Evolutionary conservation across 2,329 filamentous ascomycete genomes (phyloP), one percentile per base, ranked within the genome.

Genomic region (Fusarium palustre): DNA sequence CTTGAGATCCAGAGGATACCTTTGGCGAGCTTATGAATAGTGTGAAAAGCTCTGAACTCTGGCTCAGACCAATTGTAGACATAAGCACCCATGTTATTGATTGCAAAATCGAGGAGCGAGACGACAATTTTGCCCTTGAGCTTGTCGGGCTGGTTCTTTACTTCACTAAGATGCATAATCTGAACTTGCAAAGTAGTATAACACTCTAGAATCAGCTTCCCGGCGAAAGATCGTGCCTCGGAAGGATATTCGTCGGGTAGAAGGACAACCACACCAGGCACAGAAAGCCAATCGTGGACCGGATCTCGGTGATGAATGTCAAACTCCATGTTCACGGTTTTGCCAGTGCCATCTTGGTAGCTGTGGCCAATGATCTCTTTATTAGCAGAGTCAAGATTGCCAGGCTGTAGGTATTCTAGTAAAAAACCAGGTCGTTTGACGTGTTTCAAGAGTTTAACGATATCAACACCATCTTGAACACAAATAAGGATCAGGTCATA

Each of bases 1-100:
- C 76, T 74, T 1, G 83, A 83, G 20, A 86, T 64, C 85, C 86
- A 88, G 2, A 88, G 47, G 2, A 87, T 68, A 3, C 80, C 78
- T 18, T 76, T 78, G 1, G 81, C 75, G 2, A 53, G 55, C 7
- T 73, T 69, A 4, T 84, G 72, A 18, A 88, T 69, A 0, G 69
- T 65, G 30, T 82, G 79, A 30, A 88, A 79, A 2, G 70, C 41
- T 1, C 77, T 54, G 63, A 86, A 88, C 7, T 79, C 72, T 0
- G 68, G 13, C 12, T 79, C 71, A 3, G 68, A 70, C 78, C 85
- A 83, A 34, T 75, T 58, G 63, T 81, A 83, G 30, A 86, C 56
- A 11, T 73, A 75, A 22, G 59, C 56, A 59, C 56, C 39, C 3
- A 77, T 53, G 8, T 76, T 63, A 2, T 70, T 69, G 4, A 68